Conservation (phyloP, 805 yeast species). For the Kazachstania kunashirensis region DNA sequence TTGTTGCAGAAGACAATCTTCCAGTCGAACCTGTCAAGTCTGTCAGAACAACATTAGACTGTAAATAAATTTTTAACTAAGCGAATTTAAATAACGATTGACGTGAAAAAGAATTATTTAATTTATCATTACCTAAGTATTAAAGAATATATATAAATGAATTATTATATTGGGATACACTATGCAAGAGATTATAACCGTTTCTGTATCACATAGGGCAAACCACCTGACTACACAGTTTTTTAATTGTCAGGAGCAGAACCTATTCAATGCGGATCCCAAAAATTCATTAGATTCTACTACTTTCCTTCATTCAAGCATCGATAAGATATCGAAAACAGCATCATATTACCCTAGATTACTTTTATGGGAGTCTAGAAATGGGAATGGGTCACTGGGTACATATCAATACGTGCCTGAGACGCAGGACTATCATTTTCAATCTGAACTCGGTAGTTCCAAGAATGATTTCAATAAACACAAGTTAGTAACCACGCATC, state of each 20-base stretch:
- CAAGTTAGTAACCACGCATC: conserved; percentile 28
- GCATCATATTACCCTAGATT: conserved; percentile 74
- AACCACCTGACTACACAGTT: conserved; percentile 74
- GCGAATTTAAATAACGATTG: too few species aligned
- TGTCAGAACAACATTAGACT: conserved; percentile 17
- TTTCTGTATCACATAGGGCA: conserved; percentile 63
- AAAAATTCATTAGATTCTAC: conserved; percentile 32
- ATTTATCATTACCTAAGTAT: too few species aligned
- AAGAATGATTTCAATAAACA: too few species aligned
- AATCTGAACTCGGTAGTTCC: too few species aligned
- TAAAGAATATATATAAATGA: too few species aligned
- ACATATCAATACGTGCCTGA: conserved; percentile 39
- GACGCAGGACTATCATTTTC: conserved; percentile 17
- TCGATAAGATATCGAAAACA: conserved; percentile 32
- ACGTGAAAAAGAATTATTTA: too few species aligned
- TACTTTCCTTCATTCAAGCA: conserved; percentile 38
- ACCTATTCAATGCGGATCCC: conserved; percentile 34
- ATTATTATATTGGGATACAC: too few species aligned
- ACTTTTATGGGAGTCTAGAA: conserved; percentile 66
- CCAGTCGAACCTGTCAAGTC: conserved; percentile 11
- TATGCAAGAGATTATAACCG: conserved; percentile 68
- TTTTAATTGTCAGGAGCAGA: conserved; percentile 71
- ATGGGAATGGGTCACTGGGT: conserved; percentile 66
- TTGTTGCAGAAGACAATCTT: conserved; percentile 6
- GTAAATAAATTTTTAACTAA: too few species aligned